Conservation (phyloP, 208 protist species). For the Balamuthia mandrillaris region DNA sequence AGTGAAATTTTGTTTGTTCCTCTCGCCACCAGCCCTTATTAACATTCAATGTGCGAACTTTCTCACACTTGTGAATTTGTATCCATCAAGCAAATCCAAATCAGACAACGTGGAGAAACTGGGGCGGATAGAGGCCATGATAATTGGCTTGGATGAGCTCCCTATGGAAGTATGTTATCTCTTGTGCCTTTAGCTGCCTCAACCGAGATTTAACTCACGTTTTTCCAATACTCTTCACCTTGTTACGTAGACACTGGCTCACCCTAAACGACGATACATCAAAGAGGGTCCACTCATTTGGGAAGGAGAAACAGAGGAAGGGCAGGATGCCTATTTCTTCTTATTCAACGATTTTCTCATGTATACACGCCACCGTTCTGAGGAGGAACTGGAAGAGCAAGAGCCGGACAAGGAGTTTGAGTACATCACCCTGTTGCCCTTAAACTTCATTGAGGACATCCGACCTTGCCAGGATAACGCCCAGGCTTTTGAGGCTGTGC, state of each 20-base stretch:
- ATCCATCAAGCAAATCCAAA: not conserved
- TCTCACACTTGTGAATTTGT: not conserved
- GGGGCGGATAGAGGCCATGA: not conserved
- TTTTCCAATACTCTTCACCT: not conserved
- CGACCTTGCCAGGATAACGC: not conserved
- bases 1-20: not conserved
- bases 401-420: not conserved
- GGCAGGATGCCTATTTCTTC: constrained; percentile 6
- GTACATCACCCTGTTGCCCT: constrained; percentile 6
- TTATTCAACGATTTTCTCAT: constrained; percentile 38
- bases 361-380: not conserved
- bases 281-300: not conserved
- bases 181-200: not conserved
- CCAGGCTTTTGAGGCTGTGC: not conserved
- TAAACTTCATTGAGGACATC: not conserved
- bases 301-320: constrained; percentile 20
- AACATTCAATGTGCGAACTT: not conserved
- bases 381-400: not conserved
- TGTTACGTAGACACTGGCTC: not conserved
- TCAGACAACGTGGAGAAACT: not conserved
- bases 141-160: not conserved
- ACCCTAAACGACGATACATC: constrained; percentile 17
- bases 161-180: not conserved
- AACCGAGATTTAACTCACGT: not conserved
- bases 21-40: not conserved